Conservation (phyloP, 2,329 filamentous ascomycete species). For the Neonectria neomacrospora region DNA sequence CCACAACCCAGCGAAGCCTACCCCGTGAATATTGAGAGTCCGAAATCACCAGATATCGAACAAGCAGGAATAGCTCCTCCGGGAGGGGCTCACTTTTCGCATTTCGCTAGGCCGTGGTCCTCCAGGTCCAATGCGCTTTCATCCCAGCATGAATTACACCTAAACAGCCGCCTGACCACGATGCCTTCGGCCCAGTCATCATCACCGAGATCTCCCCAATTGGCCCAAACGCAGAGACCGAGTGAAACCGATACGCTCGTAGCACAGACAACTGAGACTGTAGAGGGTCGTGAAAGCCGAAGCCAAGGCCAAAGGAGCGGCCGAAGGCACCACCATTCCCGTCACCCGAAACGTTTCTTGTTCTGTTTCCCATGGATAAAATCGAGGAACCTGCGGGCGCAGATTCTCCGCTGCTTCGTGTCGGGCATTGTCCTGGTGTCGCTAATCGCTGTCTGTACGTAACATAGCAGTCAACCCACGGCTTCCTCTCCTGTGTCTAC, state of each 20-base stretch:
- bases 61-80: not conserved
- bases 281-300: not conserved
- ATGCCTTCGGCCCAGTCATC: not conserved
- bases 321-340: conserved; percentile 20
- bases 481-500: not conserved
- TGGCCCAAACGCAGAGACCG: not conserved
- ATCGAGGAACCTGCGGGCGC: conserved; percentile 63
- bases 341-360: conserved; percentile 58
- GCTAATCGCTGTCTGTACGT: conserved; percentile 74
- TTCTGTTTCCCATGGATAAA: conserved; percentile 67
- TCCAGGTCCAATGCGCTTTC: conserved; percentile 36
- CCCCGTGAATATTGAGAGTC: conserved; percentile 51
- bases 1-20: conserved; percentile 29
- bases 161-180: conserved; percentile 5
- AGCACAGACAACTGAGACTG: conserved; percentile 11
- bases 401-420: conserved; percentile 70
- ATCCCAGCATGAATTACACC: conserved; percentile 25
- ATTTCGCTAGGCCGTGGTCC: conserved; percentile 16
- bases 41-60: conserved; percentile 57
- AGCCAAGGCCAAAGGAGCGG: conserved; percentile 3
- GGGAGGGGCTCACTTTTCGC: conserved; percentile 6
- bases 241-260: not conserved
- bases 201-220: conserved; percentile 5
- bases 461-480: not conserved
- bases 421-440: conserved; percentile 71